Evolutionary conservation across 1,139 yeast species (phyloP).

Genomic region (Magnusiomyces ingens): DNA sequence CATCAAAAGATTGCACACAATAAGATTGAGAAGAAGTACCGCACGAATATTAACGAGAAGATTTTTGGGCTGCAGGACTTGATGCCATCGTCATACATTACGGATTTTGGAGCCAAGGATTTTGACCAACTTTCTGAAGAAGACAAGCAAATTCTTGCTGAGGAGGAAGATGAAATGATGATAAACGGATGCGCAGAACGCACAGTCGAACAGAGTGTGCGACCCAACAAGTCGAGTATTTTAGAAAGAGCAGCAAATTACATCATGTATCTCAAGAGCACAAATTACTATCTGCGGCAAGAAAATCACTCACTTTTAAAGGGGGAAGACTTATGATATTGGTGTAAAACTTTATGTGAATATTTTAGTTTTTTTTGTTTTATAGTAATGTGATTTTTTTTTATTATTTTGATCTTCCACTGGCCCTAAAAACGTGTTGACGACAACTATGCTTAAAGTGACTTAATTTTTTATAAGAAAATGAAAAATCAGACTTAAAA

Average conservation of each 20-base stretch:
- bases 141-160: background rate
- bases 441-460: too few species aligned
- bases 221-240: slow-evolving; percentile 12
- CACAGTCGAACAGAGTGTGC: background rate
- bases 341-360: too few species aligned
- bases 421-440: too few species aligned
- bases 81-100: background rate
- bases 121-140: background rate
- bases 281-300: slow-evolving; percentile 1
- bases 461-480: too few species aligned
- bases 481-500: too few species aligned
- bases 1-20: slow-evolving; percentile 67
- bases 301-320: background rate
- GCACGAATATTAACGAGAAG: slow-evolving; percentile 67
- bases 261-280: slow-evolving; percentile 7
- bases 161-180: slow-evolving; percentile 5
- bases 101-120: background rate
- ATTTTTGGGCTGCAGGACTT: slow-evolving; percentile 51
- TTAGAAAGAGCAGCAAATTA: slow-evolving; percentile 12
- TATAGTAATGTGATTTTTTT: too few species aligned
- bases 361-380: too few species aligned
- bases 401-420: too few species aligned
- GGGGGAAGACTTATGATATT: too few species aligned
- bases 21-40: slow-evolving; percentile 60
- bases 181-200: background rate